Evolutionary conservation across 176 grass and related monocot species (phyloP).

Genomic region (Pontederia paniculata): DNA sequence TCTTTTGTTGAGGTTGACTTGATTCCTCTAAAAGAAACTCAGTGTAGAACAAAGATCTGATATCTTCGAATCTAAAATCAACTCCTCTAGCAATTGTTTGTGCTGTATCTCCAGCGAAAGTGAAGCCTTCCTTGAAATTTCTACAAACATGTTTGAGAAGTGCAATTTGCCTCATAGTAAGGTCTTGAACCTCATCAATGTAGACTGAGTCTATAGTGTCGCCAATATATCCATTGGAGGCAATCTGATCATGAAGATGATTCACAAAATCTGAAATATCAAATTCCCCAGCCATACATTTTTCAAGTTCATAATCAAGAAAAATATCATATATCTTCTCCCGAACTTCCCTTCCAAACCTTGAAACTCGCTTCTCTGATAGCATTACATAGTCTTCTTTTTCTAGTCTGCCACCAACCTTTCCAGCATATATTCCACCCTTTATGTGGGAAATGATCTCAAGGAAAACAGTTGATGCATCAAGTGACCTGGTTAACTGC

Average conservation of each 20-base stretch:
- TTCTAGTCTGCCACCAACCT: slow-evolving; percentile 13
- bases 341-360: slow-evolving; percentile 34
- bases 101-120: slow-evolving; percentile 86
- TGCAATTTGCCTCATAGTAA: slow-evolving; percentile 64
- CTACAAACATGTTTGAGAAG: slow-evolving; percentile 66
- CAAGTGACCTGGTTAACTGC: slow-evolving; percentile 53
- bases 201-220: slow-evolving; percentile 61
- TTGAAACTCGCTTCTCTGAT: slow-evolving; percentile 54
- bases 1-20: slow-evolving; percentile 15
- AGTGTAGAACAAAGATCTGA: slow-evolving; percentile 65
- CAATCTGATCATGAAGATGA: slow-evolving; percentile 30
- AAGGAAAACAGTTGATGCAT: slow-evolving; percentile 67
- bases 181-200: slow-evolving; percentile 92
- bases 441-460: slow-evolving; percentile 95
- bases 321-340: slow-evolving; percentile 69
- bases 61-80: slow-evolving; percentile 86
- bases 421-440: slow-evolving; percentile 23
- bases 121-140: slow-evolving; percentile 66
- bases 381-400: slow-evolving; percentile 52
- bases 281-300: slow-evolving; percentile 40
- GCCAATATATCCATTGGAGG: slow-evolving; percentile 32
- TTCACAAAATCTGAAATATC: slow-evolving; percentile 85
- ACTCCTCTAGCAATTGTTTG: slow-evolving; percentile 89
- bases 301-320: slow-evolving; percentile 60
- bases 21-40: slow-evolving; percentile 39